Base-by-base conservation (phyloP, 169 alveolate genomes). In the Plasmodium cynomolgi region DNA sequence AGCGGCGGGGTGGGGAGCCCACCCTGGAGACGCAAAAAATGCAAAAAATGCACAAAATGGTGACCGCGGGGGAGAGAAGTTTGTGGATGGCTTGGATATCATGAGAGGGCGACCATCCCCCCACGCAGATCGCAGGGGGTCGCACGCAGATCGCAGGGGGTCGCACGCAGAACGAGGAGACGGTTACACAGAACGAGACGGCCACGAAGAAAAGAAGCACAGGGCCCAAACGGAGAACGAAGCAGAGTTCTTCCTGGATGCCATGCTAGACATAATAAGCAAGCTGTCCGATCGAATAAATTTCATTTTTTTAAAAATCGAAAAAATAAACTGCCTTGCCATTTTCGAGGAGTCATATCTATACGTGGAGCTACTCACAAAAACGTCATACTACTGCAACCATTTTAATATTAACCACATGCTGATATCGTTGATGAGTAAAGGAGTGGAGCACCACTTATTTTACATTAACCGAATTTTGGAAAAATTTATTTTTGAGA, bases 361-460 rank as follows among this genome's bases (percentile, higher is more conserved):
- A 29, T 90, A 90, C 50, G 90, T 90, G 9, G 94, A 90, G 54
- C 58, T 90, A n/a, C 37, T 90, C 9, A 90, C 94, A 62, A 90
- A 90, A 39, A 56, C 73, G 0, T 90, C 94, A 2, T 90, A 90
- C 50, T 90, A 80, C 83, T 90, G 94, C 83, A 62, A n/a, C 34
- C 11, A 41, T 7, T 79, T 34, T 34, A 80, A 90, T 34, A 80
- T 90, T 11, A 90, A 90, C 34, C 50, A 90, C 47, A 58, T 90
- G 54, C 23, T 90, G 17, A 90, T 90, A 23, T 80, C 94, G 3
- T 17, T 90, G 15, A 90, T 90, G 94, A 72, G 82, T 8, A 90
- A 90, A 58, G 83, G 91, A n/a, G 90, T 80, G 6, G 94, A 90
- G 20, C 94, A 90, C 73, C 94, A 90, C 77, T 31, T 90, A 17